These are phyloP conservation scores for Mycena epipterygia DNA, from an alignment of 768 basidiomycete species.

Conservation along the genomic window DNA sequence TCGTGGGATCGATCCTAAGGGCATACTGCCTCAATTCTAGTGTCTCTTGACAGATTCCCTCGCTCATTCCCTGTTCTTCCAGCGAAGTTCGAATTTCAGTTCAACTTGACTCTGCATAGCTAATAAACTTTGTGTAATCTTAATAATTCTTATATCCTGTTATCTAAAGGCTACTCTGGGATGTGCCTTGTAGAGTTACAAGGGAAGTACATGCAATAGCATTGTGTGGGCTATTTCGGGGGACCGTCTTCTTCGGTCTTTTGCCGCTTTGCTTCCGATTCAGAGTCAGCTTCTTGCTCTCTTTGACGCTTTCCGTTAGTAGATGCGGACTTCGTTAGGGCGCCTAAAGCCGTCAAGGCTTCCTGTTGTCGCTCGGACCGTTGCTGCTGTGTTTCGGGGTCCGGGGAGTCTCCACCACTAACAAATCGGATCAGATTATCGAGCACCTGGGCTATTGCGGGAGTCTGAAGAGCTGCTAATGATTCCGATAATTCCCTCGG, in stretches of 20 bases:
- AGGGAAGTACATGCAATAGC: too few species aligned
- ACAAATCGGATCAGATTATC: conserved; percentile 61
- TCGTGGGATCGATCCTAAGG: too few species aligned
- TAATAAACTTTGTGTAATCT: too few species aligned
- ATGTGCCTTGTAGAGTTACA: too few species aligned
- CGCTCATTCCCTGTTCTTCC: too few species aligned
- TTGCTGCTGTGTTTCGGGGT: conserved; percentile 44
- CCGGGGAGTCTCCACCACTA: conserved; percentile 53
- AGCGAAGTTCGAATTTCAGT: too few species aligned
- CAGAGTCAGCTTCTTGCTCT: conserved; percentile 46
- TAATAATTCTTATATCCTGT: too few species aligned
- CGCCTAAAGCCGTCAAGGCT: conserved; percentile 45
- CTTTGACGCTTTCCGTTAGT: conserved; percentile 50
- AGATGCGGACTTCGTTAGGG: conserved; percentile 41
- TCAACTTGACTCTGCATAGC: too few species aligned
- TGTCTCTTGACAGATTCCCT: too few species aligned
- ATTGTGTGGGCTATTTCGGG: too few species aligned
- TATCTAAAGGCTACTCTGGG: too few species aligned
- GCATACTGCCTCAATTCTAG: too few species aligned
- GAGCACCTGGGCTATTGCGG: conserved; percentile 40
- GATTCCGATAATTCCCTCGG: conserved; percentile 25
- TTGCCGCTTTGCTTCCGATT: conserved; percentile 50
- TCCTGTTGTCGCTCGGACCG: conserved; percentile 56
- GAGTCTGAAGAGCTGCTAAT: conserved; percentile 10
- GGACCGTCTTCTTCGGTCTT: conserved; percentile 50